Base-by-base conservation (phyloP, 2,329 filamentous ascomycete genomes). In the Pseudocercospora cruenta region DNA sequence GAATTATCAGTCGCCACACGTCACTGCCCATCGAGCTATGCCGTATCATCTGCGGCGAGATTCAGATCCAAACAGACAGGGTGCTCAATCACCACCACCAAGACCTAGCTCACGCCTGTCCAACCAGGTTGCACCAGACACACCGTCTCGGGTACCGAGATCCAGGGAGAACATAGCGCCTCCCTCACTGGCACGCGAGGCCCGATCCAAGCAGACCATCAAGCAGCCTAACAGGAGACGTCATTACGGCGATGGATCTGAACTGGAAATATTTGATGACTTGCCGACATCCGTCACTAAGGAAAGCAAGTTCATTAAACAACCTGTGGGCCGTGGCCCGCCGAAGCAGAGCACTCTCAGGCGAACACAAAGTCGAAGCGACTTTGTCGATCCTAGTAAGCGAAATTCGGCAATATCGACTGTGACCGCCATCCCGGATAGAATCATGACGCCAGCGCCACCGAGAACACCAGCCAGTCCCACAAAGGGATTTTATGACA, bases 261-360 rank as follows among this genome's bases (percentile, higher is more conserved):
- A 99, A 79, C 84, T 99, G 36, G 94, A 98, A 72, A 89, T 87
- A 2, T 98, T 99, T 77, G 95, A 99, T 77, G 95, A 99, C 79
- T 82, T 99, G 63, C 94, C 94, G 1, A 98, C 94, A 0, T 97
- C 94, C 16, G 88, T 86, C 12, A 88, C 90, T 67, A 86, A 88
- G 14, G 95, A 99, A 79, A 93, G 89, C 68, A 91, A 88, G 73
- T 99, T 88, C 75, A 84, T 93, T 68, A 96, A 94, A 78, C 88
- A 91, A 72, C 94, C 95, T 2, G 83, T 90, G 45, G 88, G 86
- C 55, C 86, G 87, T 62, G 89, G 90, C 21, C 87, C 86, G 53
- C 87, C 90, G 26, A 93, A 90, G 60, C 69, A 69, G 33, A 69
- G 64, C 31, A 70, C 67, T 3, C 54, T 75, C 16, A 69, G 73